Conservation (phyloP, 805 yeast genomes). For the Saturnispora sekii region DNA sequence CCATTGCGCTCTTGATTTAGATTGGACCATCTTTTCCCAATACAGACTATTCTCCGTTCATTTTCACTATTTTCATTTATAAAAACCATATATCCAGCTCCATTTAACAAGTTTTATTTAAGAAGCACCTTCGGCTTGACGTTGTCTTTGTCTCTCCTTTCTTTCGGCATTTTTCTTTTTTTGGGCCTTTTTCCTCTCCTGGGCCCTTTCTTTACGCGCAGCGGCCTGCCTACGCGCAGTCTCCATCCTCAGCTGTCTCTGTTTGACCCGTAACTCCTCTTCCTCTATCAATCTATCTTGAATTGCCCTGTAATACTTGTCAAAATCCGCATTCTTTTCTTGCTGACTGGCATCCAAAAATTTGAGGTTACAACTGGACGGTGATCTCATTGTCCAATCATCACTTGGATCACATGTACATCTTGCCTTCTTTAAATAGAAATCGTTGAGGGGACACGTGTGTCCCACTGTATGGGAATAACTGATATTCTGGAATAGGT, state of each 20-base stretch:
- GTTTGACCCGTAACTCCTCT: constrained; percentile 8
- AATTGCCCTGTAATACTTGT: constrained; percentile 15
- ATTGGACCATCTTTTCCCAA: not conserved
- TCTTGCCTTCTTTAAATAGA: constrained; percentile 40
- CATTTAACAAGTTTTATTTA: not conserved
- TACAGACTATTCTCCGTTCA: not conserved
- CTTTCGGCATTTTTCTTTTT: constrained; percentile 1
- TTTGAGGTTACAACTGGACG: constrained; percentile 21
- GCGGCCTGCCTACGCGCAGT: constrained; percentile 7
- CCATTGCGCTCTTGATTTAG: constrained; percentile 14
- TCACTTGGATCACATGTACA: constrained; percentile 66
- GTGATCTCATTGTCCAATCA: constrained; percentile 54
- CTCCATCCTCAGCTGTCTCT: constrained; percentile 10
- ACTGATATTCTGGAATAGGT: constrained; percentile 72
- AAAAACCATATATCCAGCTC: not conserved
- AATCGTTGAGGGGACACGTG: constrained; percentile 65
- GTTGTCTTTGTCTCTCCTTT: constrained; percentile 2
- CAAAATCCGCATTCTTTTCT: constrained; percentile 18
- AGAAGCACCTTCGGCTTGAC: not conserved
- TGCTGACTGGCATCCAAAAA: constrained; percentile 18
- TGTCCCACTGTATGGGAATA: constrained; percentile 74
- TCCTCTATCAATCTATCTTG: constrained; percentile 8
- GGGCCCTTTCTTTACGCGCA: constrained; percentile 4
- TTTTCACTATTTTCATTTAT: not conserved
- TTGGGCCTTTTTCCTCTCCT: constrained; percentile 1